A percentile compares a stretch with the other conserved stretches of the same genome.
These are phyloP conservation scores for Alternaria burnsii DNA, from an alignment of 2,329 filamentous ascomycete species.

Conservation along the genomic window DNA sequence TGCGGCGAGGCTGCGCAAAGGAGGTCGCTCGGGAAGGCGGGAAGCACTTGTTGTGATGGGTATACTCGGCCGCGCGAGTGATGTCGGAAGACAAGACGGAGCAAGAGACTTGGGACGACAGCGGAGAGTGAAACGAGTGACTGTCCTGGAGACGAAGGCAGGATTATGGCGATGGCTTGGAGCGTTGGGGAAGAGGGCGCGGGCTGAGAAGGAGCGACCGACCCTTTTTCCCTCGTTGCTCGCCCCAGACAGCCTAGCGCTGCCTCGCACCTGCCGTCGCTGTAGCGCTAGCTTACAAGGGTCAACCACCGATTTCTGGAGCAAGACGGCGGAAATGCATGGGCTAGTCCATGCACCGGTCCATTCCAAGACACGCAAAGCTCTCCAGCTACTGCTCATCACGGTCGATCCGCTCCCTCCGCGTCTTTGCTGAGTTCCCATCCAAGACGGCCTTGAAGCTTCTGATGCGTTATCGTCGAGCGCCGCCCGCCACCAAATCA, in stretches of 20 bases:
- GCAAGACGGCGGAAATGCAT: slow-evolving; percentile 17
- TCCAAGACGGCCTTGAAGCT: neutral
- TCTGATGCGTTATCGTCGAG: slow-evolving; percentile 14
- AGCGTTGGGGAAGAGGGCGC: slow-evolving; percentile 25
- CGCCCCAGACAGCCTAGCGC: slow-evolving; percentile 21
- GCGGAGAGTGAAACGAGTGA: slow-evolving; percentile 40
- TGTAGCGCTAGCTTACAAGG: slow-evolving; percentile 15
- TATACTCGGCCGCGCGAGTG: slow-evolving; percentile 25
- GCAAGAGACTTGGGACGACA: slow-evolving; percentile 16
- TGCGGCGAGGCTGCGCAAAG: slow-evolving; percentile 31
- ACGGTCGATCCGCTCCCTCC: neutral
- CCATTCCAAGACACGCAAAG: slow-evolving; percentile 5
- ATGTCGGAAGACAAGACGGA: slow-evolving; percentile 12
- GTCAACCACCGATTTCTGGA: slow-evolving; percentile 16
- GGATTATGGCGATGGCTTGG: slow-evolving; percentile 20
- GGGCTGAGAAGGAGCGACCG: slow-evolving; percentile 19
- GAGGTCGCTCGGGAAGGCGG: slow-evolving; percentile 1
- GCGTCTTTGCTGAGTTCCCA: neutral
- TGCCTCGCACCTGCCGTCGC: slow-evolving; percentile 18
- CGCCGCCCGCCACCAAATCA: slow-evolving; percentile 26
- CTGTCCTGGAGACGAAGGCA: slow-evolving; percentile 33
- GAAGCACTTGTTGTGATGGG: slow-evolving; percentile 7
- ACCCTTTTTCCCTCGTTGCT: slow-evolving; percentile 25
- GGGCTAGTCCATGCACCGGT: slow-evolving; percentile 15
- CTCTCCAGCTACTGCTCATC: slow-evolving; percentile 2